A percentile compares a stretch with the other conserved stretches of the same genome.
These are phyloP conservation scores for Ceriops zippeliana DNA, from an alignment of 345 rosid genomes.

Conservation along the genomic window DNA sequence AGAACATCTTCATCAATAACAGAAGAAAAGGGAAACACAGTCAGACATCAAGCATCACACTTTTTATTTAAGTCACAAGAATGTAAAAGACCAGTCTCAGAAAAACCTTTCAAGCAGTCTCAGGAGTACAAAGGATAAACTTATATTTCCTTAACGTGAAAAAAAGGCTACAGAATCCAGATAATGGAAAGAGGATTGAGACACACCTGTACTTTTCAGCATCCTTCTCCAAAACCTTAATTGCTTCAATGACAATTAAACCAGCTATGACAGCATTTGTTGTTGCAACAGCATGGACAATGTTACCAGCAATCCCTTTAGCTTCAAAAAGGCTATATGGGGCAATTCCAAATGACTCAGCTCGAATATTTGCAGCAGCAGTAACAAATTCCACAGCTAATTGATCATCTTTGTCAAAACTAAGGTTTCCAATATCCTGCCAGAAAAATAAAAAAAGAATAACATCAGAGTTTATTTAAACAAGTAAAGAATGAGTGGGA, in stretches of 20 bases:
- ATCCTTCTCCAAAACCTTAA: constrained; percentile 82
- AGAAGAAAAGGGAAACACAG: too few relatives aligned
- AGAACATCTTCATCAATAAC: too few relatives aligned
- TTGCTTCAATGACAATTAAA: constrained; percentile 92
- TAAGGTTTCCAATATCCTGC: constrained; percentile 87
- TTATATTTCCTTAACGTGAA: background rate
- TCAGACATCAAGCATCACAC: too few relatives aligned
- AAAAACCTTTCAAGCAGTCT: constrained; percentile 3
- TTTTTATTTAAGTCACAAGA: background rate
- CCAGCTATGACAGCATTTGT: constrained; percentile 96
- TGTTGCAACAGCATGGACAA: constrained; percentile 98
- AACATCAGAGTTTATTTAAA: constrained; percentile 1
- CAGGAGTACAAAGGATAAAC: background rate
- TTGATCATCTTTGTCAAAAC: constrained; percentile 98
- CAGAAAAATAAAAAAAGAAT: constrained; percentile 7
- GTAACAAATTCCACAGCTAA: constrained; percentile 96
- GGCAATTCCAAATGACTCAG: constrained; percentile 88
- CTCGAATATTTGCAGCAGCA: constrained; percentile 98
- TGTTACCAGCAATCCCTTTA: constrained; percentile 98
- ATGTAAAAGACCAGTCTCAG: background rate
- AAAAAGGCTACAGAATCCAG: background rate
- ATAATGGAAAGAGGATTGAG: constrained; percentile 18
- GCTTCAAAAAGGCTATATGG: constrained; percentile 98
- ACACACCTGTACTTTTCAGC: constrained; percentile 62
- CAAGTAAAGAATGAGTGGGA: background rate